phyloP scores from a whole-genome alignment of 1,139 yeast species.

The Pichia sp. region DNA sequence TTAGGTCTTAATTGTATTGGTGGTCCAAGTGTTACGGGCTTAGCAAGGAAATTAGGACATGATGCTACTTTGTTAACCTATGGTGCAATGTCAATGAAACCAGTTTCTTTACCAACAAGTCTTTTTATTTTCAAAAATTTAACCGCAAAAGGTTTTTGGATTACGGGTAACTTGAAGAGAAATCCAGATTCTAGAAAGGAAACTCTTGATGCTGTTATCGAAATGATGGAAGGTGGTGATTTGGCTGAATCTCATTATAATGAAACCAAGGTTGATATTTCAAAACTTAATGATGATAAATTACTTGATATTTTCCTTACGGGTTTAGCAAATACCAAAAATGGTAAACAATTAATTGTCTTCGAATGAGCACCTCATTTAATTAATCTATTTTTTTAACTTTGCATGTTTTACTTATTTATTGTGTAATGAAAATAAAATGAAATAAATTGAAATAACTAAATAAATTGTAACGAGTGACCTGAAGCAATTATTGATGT shows the following conservation, averaged over 20 bases:
- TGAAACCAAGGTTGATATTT: slow-evolving; percentile 38
- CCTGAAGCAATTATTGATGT: too few species aligned
- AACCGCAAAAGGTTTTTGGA: slow-evolving; percentile 89
- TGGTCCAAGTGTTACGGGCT: slow-evolving; percentile 72
- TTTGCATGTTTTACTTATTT: not conserved
- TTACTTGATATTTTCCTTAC: slow-evolving; percentile 44
- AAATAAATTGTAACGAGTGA: too few species aligned
- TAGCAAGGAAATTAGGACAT: slow-evolving; percentile 70
- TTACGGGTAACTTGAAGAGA: slow-evolving; percentile 66
- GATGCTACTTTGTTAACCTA: slow-evolving; percentile 76
- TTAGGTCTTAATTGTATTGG: slow-evolving; percentile 91
- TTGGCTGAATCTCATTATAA: slow-evolving; percentile 54
- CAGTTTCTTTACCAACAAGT: slow-evolving; percentile 83
- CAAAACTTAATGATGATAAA: slow-evolving; percentile 40
- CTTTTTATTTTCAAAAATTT: slow-evolving; percentile 83
- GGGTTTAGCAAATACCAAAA: slow-evolving; percentile 33
- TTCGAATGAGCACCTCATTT: slow-evolving; percentile 8
- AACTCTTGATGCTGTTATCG: slow-evolving; percentile 55
- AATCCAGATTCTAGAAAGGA: slow-evolving; percentile 56
- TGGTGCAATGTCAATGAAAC: slow-evolving; percentile 97
- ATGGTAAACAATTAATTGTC: slow-evolving; percentile 27
- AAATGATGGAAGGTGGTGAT: slow-evolving; percentile 61
- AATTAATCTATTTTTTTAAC: too few species aligned
- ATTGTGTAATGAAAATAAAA: not conserved
- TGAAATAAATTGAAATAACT: too few species aligned